Conservation (phyloP, 2,329 filamentous ascomycete species). For the Amylocarpus encephaloides region DNA sequence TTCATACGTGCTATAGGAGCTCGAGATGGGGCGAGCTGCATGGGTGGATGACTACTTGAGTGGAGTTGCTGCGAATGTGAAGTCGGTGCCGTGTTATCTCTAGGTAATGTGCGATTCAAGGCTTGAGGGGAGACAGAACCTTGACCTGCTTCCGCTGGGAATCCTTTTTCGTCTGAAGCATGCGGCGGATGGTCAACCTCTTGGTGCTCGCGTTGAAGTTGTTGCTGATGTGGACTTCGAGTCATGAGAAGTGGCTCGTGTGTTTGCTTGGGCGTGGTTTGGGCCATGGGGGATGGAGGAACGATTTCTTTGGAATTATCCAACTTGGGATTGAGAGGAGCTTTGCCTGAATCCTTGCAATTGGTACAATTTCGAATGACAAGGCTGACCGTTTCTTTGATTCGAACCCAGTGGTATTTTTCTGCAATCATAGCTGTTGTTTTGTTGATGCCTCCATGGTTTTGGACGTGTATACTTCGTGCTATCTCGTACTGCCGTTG, state of each 20-base stretch:
- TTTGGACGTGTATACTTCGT: constrained; percentile 62
- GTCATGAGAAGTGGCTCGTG: constrained; percentile 6
- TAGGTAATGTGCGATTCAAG: constrained; percentile 25
- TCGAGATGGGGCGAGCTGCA: constrained; percentile 8
- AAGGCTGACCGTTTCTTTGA: constrained; percentile 94
- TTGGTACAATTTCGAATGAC: constrained; percentile 88
- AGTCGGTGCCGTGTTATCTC: constrained; percentile 6
- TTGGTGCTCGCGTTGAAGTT: neutral
- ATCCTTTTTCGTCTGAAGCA: constrained; percentile 9
- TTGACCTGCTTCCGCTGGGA: constrained; percentile 20
- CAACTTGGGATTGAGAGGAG: constrained; percentile 32
- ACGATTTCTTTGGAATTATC: constrained; percentile 17
- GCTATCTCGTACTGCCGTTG: constrained; percentile 88
- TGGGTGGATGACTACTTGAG: constrained; percentile 7
- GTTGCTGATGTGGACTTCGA: constrained; percentile 4
- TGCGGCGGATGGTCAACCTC: constrained; percentile 7
- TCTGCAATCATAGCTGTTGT: constrained; percentile 92
- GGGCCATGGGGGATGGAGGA: constrained; percentile 11
- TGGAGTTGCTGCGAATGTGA: constrained; percentile 8
- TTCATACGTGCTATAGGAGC: constrained; percentile 30
- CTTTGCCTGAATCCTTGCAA: constrained; percentile 74
- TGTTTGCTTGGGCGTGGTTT: neutral
- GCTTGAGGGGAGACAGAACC: constrained; percentile 30
- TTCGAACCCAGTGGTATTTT: constrained; percentile 93
- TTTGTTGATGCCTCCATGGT: constrained; percentile 95